phyloP scores from a whole-genome alignment of 169 alveolate species.

The Nephromyces sp. region DNA sequence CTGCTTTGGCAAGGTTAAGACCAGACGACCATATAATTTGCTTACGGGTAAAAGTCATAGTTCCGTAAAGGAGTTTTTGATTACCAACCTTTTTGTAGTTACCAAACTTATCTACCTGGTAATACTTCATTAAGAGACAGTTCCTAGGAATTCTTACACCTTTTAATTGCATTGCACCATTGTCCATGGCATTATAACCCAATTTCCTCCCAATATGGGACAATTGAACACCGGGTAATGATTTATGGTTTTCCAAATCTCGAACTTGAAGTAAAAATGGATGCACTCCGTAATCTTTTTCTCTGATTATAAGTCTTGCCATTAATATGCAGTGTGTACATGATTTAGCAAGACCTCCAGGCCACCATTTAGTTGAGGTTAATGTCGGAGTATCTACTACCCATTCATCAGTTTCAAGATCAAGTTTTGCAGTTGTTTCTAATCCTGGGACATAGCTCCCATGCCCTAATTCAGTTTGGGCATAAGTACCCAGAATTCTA shows the following conservation, averaged over 20 bases:
- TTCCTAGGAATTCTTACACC: slow-evolving; percentile 26
- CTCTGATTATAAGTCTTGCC: slow-evolving; percentile 26
- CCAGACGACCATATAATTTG: slow-evolving; percentile 18
- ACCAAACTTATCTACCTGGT: slow-evolving; percentile 2
- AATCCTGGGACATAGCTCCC: slow-evolving; percentile 34
- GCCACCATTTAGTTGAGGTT: slow-evolving; percentile 39
- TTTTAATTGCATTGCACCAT: slow-evolving; percentile 17
- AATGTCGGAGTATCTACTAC: slow-evolving; percentile 25
- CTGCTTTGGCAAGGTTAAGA: slow-evolving; percentile 21
- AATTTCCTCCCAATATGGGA: slow-evolving; percentile 32
- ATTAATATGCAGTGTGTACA: slow-evolving; percentile 34
- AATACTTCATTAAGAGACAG: slow-evolving; percentile 15
- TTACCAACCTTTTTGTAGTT: slow-evolving; percentile 2
- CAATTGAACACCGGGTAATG: slow-evolving; percentile 18
- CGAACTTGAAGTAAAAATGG: slow-evolving; percentile 38
- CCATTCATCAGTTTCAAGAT: slow-evolving; percentile 25
- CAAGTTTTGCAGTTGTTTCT: slow-evolving; percentile 27
- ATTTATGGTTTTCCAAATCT: slow-evolving; percentile 15
- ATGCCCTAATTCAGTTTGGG: slow-evolving; percentile 36
- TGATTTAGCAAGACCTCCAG: slow-evolving; percentile 37
- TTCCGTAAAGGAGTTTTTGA: slow-evolving; percentile 22
- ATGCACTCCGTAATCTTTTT: slow-evolving; percentile 32
- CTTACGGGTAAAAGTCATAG: slow-evolving; percentile 33
- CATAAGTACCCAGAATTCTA: slow-evolving; percentile 38
- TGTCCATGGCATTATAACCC: slow-evolving; percentile 41